Evolutionary conservation across 371 early-diverging fungal species (phyloP).

Genomic region (Mucor lusitanicus): DNA sequence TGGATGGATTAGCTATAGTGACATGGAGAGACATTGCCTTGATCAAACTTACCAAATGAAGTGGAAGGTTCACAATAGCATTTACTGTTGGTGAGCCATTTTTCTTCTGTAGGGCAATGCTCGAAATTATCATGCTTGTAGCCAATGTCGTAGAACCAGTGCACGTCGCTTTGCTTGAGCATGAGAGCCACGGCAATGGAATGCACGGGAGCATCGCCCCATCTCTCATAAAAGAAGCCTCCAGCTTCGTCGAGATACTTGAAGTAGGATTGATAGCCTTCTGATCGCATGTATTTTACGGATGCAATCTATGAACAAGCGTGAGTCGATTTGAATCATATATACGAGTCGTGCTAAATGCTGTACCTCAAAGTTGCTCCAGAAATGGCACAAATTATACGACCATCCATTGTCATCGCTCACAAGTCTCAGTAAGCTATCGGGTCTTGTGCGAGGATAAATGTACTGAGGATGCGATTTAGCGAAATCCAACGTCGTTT

Average conservation of each 20-base stretch:
- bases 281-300: constrained; percentile 63
- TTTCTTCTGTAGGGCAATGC: constrained; percentile 67
- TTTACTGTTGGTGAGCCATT: constrained; percentile 46
- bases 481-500: constrained; percentile 66
- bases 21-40: background rate
- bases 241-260: constrained; percentile 76
- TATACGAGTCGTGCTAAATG: background rate
- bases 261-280: constrained; percentile 79
- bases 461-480: constrained; percentile 40
- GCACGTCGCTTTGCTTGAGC: constrained; percentile 74
- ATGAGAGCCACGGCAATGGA: constrained; percentile 85
- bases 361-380: constrained; percentile 53
- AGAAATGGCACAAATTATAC: constrained; percentile 78
- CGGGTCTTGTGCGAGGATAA: constrained; percentile 45
- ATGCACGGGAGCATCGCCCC: constrained; percentile 98
- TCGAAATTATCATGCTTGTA: constrained; percentile 71
- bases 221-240: constrained; percentile 93
- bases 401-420: constrained; percentile 42
- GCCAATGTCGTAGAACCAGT: constrained; percentile 90
- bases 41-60: constrained; percentile 32
- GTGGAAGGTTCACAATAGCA: constrained; percentile 55
- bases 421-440: constrained; percentile 34
- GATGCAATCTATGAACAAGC: constrained; percentile 35
- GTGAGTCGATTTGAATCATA: background rate
- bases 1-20: background rate